Base-by-base conservation (phyloP, 805 yeast genomes). In the Candida xyloterini region DNA sequence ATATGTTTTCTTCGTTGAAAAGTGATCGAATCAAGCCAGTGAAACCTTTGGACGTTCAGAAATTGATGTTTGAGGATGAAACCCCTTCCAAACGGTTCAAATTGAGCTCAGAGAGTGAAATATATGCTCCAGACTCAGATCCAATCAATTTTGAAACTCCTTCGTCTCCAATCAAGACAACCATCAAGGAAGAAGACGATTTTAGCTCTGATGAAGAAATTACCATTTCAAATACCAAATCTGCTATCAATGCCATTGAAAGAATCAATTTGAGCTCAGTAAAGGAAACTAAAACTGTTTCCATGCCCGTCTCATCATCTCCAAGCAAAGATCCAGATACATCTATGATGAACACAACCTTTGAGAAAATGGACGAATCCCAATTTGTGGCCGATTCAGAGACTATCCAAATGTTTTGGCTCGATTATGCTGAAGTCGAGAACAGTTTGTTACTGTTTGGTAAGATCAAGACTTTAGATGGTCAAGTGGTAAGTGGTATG, bases 381-480 rank as follows among this genome's bases (percentile, higher is more conserved):
- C 63, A 69, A 7, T 62, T 62, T n/a, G 60, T 68, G 3, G 35
- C 47, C 14, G 74, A 73, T 30, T 50, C 70, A 1, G 46, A 42
- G 1, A 35, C 49, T 2, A 74, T 89, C 57, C 76, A 77, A 52
- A 79, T 91, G 81, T 93, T 74, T 60, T 93, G 97, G 97, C 64
- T 85, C 22, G 99, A 93, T 62, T 89, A 80, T 59, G 71, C 84
- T 16, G 98, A 91, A 57, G 78, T 83, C 10, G 85, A 81, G 43
- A 74, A 74, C 50, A 65, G 79, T 0, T 63, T 93, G 34, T 59
- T 86, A 14, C 68, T 93, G 8, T 91, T 84, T 59, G 99, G 99
- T 38, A 88, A 89, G 56, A 73, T 84, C 10, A 70, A 73, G 41
- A 70, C 89, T 4, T 65, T 65, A 7, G 79, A 78, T 33, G 78